Percentiles rank a stretch among this genome's conserved stretches.
Conservation (phyloP, 768 basidiomycete genomes). For the Boletus reticulatus region DNA sequence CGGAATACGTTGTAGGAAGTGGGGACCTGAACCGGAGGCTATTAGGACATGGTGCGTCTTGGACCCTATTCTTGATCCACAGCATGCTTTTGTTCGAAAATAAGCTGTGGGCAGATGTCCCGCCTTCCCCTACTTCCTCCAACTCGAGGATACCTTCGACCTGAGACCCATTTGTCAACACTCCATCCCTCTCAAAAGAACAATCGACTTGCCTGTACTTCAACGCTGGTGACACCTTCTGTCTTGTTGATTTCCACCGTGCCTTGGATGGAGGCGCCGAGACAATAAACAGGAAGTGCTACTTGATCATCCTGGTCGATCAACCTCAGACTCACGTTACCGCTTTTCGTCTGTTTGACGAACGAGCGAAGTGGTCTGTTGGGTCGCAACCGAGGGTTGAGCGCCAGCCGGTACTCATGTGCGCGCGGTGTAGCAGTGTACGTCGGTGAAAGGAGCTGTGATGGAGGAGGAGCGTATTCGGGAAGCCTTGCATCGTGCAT, state of each 20-base stretch:
- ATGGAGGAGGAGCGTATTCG: constrained; percentile 40
- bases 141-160: constrained; percentile 59
- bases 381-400: constrained; percentile 37
- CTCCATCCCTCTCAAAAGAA: not conserved
- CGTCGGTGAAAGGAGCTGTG: constrained; percentile 39
- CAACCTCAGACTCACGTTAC: constrained; percentile 51
- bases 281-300: constrained; percentile 57
- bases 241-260: constrained; percentile 52
- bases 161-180: constrained; percentile 31
- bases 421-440: constrained; percentile 56
- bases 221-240: constrained; percentile 56
- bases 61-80: constrained; percentile 51
- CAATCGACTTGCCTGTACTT: constrained; percentile 51
- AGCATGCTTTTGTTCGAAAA: constrained; percentile 52
- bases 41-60: constrained; percentile 46
- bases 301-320: constrained; percentile 49
- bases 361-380: constrained; percentile 46
- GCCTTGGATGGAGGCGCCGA: constrained; percentile 52
- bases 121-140: constrained; percentile 68
- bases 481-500: constrained; percentile 61
- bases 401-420: constrained; percentile 52
- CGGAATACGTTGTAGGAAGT: constrained; percentile 57
- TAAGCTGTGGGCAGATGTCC: constrained; percentile 49
- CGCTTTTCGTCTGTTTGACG: constrained; percentile 57
- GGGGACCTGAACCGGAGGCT: constrained; percentile 52